Evolutionary conservation across 176 grass and related monocot genomes (phyloP), one percentile per base, ranked within the genome.

Genomic region (Cenchrus purpureus): DNA sequence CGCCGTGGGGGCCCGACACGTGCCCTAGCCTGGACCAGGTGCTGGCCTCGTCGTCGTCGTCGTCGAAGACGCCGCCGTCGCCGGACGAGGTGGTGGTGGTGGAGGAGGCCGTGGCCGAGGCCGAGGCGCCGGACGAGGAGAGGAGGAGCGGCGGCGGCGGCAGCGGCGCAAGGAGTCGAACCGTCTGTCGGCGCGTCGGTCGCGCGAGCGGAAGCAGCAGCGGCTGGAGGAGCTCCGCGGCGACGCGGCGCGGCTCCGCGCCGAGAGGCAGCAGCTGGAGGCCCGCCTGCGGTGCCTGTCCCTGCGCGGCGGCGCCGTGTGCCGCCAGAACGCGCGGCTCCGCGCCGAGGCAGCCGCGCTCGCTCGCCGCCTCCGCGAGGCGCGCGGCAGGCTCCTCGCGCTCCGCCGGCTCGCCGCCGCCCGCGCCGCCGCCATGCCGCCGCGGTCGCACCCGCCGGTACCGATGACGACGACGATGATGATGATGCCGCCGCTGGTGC

Each of bases 181-280:
- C 91, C 86, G 91, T 45, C 88, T 93, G 81, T 96, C 94, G 32
- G 94, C 94, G 70, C 91, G 68, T 65, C 79, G 89, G 53, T 96
- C 91, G 32, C 81, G 94, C 40, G 86, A 88, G 86, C 88, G 91
- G 25, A 96, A 93, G 84, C 91, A 91, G 86, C 84, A 82, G 73
- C 78, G 68, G 28, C 79, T 96, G 60, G 91, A 91, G 77, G 89
- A 93, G 68, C 82, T 96, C 44, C 79, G 65, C 2, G 48, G 22
- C 29, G 2, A 25, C 37, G 73, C 44, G 0, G 89, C 78, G 20
- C 54, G 25, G 10, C 89, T 93, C 37, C 86, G 85, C 45, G 88
- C 29, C 28, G 44, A 91, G 81, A 91, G 74, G 12, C 52, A 20
- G 13, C 62, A 12, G 25, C 86, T 93, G 43, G 70, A 52, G 45